A percentile compares a stretch with the other conserved stretches of the same genome.
These are phyloP conservation scores for Acer campestre DNA, from an alignment of 345 rosid species.

Conservation along the genomic window DNA sequence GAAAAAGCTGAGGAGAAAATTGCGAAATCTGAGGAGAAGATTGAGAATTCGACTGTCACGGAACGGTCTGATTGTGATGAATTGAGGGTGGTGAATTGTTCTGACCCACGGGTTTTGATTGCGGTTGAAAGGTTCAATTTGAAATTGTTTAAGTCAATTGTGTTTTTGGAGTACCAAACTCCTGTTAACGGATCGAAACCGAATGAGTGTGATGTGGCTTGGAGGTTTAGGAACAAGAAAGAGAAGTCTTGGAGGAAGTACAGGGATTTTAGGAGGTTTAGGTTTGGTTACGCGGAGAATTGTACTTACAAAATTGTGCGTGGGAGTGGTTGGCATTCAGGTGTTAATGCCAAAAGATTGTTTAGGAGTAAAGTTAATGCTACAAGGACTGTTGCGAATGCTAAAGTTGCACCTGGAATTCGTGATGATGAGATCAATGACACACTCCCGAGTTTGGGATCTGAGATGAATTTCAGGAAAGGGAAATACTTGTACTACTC, in stretches of 20 bases:
- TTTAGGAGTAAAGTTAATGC: constrained; percentile 30
- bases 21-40: constrained; percentile 40
- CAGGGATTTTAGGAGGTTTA: constrained; percentile 90
- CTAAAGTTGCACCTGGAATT: constrained; percentile 28
- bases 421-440: constrained; percentile 70
- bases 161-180: constrained; percentile 74
- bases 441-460: constrained; percentile 60
- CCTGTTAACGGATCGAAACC: constrained; percentile 72
- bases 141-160: constrained; percentile 67
- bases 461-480: constrained; percentile 59
- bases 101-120: constrained; percentile 71
- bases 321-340: constrained; percentile 84
- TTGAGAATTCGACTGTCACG: constrained; percentile 36
- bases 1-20: constrained; percentile 48
- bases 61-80: constrained; percentile 48
- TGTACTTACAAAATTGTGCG: constrained; percentile 63
- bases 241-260: constrained; percentile 97
- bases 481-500: constrained; percentile 89
- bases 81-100: constrained; percentile 65
- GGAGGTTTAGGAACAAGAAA: constrained; percentile 92
- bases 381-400: constrained; percentile 24
- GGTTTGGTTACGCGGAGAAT: constrained; percentile 59
- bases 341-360: constrained; percentile 72
- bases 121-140: constrained; percentile 81
- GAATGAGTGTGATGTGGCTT: constrained; percentile 84